These are phyloP conservation scores for Myxozyma mucilagina DNA, from an alignment of 805 yeast species.

Conservation along the genomic window DNA sequence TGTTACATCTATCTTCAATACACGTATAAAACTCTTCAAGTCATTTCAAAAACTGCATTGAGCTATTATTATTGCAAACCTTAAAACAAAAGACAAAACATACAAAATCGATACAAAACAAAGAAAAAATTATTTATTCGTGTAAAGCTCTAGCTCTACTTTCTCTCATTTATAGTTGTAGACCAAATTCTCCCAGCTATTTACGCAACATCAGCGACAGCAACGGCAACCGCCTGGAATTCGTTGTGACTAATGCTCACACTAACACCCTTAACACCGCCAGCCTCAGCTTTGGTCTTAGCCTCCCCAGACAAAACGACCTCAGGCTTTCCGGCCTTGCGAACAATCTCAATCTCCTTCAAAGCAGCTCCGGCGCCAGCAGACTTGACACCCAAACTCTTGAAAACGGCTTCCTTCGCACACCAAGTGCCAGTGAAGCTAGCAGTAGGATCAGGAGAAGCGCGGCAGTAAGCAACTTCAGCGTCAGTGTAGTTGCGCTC, in stretches of 20 bases:
- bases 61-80: neutral
- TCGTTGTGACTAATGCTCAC: slow-evolving; percentile 97
- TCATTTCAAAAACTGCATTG: no score
- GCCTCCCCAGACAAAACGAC: slow-evolving; percentile 81
- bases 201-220: slow-evolving; percentile 48
- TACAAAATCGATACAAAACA: neutral
- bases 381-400: slow-evolving; percentile 83
- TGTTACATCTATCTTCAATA: neutral
- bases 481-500: slow-evolving; percentile 85
- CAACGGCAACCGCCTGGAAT: slow-evolving; percentile 96
- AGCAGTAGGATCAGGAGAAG: slow-evolving; percentile 77
- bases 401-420: slow-evolving; percentile 98
- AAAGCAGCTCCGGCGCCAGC: slow-evolving; percentile 95
- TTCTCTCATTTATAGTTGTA: neutral
- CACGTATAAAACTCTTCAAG: no score
- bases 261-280: slow-evolving; percentile 69
- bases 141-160: neutral
- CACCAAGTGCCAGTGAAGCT: slow-evolving; percentile 98
- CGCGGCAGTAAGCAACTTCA: slow-evolving; percentile 76
- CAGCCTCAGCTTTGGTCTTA: slow-evolving; percentile 63
- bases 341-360: slow-evolving; percentile 82
- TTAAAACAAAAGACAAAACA: neutral
- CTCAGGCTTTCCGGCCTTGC: slow-evolving; percentile 69
- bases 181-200: neutral
- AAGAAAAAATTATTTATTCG: neutral